Percentiles rank a stretch among this genome's conserved stretches.
Conservation (phyloP, 176 grass and related monocot species). For the Ensete ventricosum region DNA sequence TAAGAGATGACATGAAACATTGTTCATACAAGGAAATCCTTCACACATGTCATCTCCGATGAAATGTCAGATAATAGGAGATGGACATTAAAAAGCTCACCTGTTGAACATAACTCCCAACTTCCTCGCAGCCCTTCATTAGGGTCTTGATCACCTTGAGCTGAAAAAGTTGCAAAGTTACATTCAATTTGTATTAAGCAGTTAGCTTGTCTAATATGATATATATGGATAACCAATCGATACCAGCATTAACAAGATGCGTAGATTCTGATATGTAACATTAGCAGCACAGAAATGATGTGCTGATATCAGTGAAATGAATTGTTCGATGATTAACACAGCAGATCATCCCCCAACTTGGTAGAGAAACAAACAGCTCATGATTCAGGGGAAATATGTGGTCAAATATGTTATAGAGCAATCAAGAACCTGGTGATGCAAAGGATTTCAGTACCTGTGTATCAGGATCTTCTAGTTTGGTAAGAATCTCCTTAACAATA, state of each 20-base stretch:
- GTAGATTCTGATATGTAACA: neutral
- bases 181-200: neutral
- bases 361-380: neutral
- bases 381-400: neutral
- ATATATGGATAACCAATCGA: neutral
- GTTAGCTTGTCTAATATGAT: neutral
- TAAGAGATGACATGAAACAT: no score
- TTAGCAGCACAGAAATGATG: no score
- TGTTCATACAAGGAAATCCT: no score
- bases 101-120: constrained; percentile 29
- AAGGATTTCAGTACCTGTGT: constrained; percentile 34
- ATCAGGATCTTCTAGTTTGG: constrained; percentile 53
- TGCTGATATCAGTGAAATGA: no score
- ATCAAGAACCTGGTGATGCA: neutral
- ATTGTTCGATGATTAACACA: neutral
- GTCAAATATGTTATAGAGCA: neutral
- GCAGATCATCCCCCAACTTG: neutral
- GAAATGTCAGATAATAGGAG: no score
- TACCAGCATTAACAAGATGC: neutral
- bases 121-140: constrained; percentile 55
- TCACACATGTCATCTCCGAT: no score
- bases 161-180: constrained; percentile 29
- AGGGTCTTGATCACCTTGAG: constrained; percentile 50
- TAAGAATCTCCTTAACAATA: constrained; percentile 37
- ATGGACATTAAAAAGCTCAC: neutral